Base-by-base conservation (phyloP, 2,329 filamentous ascomycete species). In the Aureobasidium sp. region DNA sequence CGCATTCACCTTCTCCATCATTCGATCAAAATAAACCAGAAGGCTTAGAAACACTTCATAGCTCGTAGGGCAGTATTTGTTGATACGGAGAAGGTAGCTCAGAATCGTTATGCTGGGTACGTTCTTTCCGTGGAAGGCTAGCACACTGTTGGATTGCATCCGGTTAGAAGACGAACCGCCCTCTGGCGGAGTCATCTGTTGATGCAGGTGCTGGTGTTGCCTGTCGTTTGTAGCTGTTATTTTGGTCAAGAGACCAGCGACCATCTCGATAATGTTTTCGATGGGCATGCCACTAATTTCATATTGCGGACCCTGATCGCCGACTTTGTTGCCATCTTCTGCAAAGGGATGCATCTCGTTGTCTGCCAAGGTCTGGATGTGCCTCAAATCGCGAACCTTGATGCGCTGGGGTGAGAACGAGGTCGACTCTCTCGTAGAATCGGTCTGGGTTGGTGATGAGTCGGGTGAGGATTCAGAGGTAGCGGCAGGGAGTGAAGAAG, bases 211-310 rank as follows among this genome's bases (percentile, higher is more conserved):
- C 72, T 97, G 91, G 75, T 97, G 93, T 73, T 97, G 92, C 57
- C 88, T 79, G 73, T 99, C 94, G 72, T 99, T 99, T 62, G 93
- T 97, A 3, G 90, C 91, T 6, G 94, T 97, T 69, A 99, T 99
- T 75, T 97, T 97, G 62, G 93, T 96, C 65, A 99, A 80, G 27
- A 99, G 82, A 7, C 92, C 94, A 5, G 94, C 94, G 4, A 99
- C 94, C 94, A 99, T 97, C 75, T 97, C 93, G 72, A 99, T 99
- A 68, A 99, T 90, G 72, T 99, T 93, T 67, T 88, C 86, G 61
- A 97, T 95, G 58, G 94, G 94, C 93, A 99, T 97, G 59, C 86
- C 89, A 76, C 92, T 97, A 69, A 99, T 97, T 75, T 97, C 94
- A 73, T 96, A 99, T 72, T 87, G 84, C 61, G 82, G 81, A 2